Evolutionary conservation across 2,329 filamentous ascomycete species (phyloP).

Genomic region (Chrysoporthe deuterocubensis): DNA sequence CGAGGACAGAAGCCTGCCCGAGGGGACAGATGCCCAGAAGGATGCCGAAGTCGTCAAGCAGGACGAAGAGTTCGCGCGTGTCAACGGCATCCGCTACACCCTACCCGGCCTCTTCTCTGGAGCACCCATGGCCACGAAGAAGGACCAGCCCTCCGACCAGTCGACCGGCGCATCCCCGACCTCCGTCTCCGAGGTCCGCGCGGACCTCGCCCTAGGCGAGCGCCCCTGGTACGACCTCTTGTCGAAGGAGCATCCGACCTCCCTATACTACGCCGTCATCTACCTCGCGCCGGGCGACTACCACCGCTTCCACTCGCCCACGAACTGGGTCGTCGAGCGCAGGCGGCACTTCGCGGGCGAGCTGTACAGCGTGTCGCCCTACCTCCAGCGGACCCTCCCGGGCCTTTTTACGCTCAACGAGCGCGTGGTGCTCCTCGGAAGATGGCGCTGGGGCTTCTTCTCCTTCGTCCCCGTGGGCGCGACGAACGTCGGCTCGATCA

Average conservation of each 20-base stretch:
- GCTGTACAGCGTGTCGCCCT: slow-evolving; percentile 92
- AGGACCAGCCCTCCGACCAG: slow-evolving; percentile 69
- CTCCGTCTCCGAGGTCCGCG: slow-evolving; percentile 83
- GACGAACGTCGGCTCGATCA: slow-evolving; percentile 96
- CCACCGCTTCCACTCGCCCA: slow-evolving; percentile 95
- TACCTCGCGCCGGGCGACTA: slow-evolving; percentile 98
- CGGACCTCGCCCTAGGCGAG: slow-evolving; percentile 77
- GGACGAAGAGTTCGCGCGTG: slow-evolving; percentile 89
- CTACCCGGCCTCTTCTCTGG: slow-evolving; percentile 87
- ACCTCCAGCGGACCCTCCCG: slow-evolving; percentile 88
- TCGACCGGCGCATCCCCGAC: slow-evolving; percentile 68
- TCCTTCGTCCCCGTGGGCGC: slow-evolving; percentile 93
- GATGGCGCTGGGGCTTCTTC: slow-evolving; percentile 98
- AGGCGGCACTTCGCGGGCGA: slow-evolving; percentile 98
- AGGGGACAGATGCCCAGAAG: slow-evolving; percentile 41
- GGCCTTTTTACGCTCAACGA: slow-evolving; percentile 97
- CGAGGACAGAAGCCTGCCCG: slow-evolving; percentile 42
- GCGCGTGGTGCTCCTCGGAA: slow-evolving; percentile 87
- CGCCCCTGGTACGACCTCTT: slow-evolving; percentile 73
- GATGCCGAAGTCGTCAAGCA: slow-evolving; percentile 72
- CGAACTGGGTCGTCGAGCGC: slow-evolving; percentile 92
- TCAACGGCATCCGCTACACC: slow-evolving; percentile 96
- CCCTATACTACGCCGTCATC: slow-evolving; percentile 91
- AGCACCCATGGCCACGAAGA: slow-evolving; percentile 48
- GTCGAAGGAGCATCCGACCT: slow-evolving; percentile 64